Conservation (phyloP, 2,329 filamentous ascomycete genomes). For the Claviceps sp. region DNA sequence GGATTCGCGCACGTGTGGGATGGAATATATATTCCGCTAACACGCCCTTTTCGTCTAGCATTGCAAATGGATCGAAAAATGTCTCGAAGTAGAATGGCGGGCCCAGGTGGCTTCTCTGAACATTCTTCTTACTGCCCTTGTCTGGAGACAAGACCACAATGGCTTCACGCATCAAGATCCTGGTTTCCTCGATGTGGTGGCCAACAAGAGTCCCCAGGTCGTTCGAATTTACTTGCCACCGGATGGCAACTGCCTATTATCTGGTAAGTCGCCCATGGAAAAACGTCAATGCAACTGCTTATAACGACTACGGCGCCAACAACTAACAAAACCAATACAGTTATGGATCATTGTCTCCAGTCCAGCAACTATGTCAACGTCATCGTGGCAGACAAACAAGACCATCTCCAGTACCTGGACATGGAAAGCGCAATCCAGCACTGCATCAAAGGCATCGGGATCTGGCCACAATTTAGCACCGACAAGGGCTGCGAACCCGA, state of each 20-base stretch:
- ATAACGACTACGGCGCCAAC: no score
- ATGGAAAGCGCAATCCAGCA: conserved; percentile 62
- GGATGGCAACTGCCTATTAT: conserved; percentile 66
- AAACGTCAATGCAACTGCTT: background rate
- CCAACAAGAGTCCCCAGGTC: conserved; percentile 68
- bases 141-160: conserved; percentile 76
- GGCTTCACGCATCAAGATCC: conserved; percentile 75
- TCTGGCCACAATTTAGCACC: conserved; percentile 66
- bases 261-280: conserved; percentile 18
- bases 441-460: conserved; percentile 66
- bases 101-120: conserved; percentile 62
- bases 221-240: conserved; percentile 72
- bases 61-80: conserved; percentile 78
- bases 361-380: conserved; percentile 72
- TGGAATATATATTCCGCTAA: conserved; percentile 6
- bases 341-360: conserved; percentile 62
- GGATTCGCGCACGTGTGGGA: no score
- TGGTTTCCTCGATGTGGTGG: conserved; percentile 66
- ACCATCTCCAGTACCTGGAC: conserved; percentile 61
- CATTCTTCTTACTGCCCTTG: conserved; percentile 64
- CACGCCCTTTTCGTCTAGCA: conserved; percentile 29
- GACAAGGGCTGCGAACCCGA: conserved; percentile 57
- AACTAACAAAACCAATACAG: conserved; percentile 13
- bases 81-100: conserved; percentile 66
- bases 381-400: conserved; percentile 67